Base-by-base conservation (phyloP, 2,329 filamentous ascomycete species). In the Lomentospora prolificans region DNA sequence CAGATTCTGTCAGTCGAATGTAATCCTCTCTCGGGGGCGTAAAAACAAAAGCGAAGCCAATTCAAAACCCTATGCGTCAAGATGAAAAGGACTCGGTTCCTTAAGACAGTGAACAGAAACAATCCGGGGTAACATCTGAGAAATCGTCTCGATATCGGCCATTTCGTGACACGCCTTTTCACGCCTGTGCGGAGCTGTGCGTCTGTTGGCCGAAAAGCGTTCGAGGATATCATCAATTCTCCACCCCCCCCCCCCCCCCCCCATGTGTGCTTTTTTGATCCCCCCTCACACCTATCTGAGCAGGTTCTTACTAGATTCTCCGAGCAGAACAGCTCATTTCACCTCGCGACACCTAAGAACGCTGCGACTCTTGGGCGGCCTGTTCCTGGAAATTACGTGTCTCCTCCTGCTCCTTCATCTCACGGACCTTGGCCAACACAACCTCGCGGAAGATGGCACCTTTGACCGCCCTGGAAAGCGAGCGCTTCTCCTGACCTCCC, bases 401-500 rank as follows among this genome's bases (percentile, higher is more conserved):
- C 66, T 91, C 85, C 67, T 95, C 87, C 64, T 91, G 81, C 62
- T 90, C 86, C 77, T 95, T 95, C 81, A 89, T 87, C 71, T 96
- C 91, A 58, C 87, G 82, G 50, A 96, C 90, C 75, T 96, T 97
- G 61, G 91, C 92, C 57, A 96, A 76, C 12, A 96, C 92, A 10
- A 97, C 89, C 70, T 96, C 92, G 64, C 89, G 82, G 82, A 97
- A 96, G 64, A 97, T 95, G 59, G 89, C 81, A 57, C 81, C 75
- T 66, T 80, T 79, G 61, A 82, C 72, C 58, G 77, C 70, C 64
- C 74, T 75, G 59, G 73, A 74, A 10, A 80, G 67, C 50, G 65
- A 72, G 58, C 69, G 71, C 67, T 76, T 73, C 31, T 57, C 59
- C 10, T 36, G 27, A 10, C 17, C 51, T 5, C 31, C 27, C 7